phyloP scores from a whole-genome alignment of 768 basidiomycete species.

The Ramaria rubella region DNA sequence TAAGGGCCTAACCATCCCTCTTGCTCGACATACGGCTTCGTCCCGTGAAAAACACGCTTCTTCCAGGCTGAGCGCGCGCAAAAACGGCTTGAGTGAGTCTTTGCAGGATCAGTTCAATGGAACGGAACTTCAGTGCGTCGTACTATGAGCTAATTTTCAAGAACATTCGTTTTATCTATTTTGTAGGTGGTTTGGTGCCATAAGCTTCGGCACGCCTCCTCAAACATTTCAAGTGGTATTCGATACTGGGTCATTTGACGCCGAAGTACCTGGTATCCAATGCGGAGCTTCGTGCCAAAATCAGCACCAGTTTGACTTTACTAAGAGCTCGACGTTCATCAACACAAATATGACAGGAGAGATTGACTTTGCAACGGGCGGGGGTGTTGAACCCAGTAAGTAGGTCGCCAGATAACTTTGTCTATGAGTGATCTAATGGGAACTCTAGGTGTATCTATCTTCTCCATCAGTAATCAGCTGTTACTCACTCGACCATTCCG shows the following conservation, averaged over 20 bases:
- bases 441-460: not conserved
- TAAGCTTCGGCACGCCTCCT: slow-evolving; percentile 48
- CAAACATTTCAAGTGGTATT: slow-evolving; percentile 45
- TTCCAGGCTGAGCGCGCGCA: not conserved
- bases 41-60: too few species aligned
- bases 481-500: too few species aligned
- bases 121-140: slow-evolving; percentile 17
- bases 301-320: slow-evolving; percentile 41
- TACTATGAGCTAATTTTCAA: not conserved
- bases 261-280: slow-evolving; percentile 46
- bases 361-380: slow-evolving; percentile 47
- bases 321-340: slow-evolving; percentile 45
- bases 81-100: slow-evolving; percentile 5
- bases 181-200: slow-evolving; percentile 49
- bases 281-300: slow-evolving; percentile 39
- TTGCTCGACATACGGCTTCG: too few species aligned
- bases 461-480: not conserved
- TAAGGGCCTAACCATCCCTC: too few species aligned
- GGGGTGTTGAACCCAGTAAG: slow-evolving; percentile 9
- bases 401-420: not conserved
- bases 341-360: slow-evolving; percentile 35
- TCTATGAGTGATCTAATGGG: too few species aligned
- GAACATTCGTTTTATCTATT: not conserved
- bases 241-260: slow-evolving; percentile 46
- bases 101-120: slow-evolving; percentile 18